Conservation (phyloP, 768 basidiomycete species). For the Russula virescens region DNA sequence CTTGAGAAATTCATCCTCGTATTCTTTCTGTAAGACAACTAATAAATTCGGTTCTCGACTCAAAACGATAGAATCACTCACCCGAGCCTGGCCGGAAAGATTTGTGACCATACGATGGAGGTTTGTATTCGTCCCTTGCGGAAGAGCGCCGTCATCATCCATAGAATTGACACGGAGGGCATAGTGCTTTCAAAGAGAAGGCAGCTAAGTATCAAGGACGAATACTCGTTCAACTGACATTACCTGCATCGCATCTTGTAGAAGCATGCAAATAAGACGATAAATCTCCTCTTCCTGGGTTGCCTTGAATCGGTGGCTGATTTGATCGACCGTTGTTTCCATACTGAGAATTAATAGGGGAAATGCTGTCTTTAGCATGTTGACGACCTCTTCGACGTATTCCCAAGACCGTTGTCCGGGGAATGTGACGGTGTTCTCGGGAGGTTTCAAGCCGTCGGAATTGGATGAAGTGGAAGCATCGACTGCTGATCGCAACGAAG, state of each 20-base stretch:
- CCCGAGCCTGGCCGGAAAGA: constrained; percentile 52
- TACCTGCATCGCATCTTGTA: constrained; percentile 85
- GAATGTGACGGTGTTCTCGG: constrained; percentile 28
- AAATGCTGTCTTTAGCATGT: constrained; percentile 92
- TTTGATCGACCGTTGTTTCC: constrained; percentile 96
- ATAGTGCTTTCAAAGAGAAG: constrained; percentile 46
- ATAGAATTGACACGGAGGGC: constrained; percentile 56
- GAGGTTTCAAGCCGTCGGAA: constrained; percentile 24
- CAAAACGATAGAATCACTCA: constrained; percentile 31
- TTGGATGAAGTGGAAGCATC: constrained; percentile 13
- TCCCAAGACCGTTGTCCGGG: constrained; percentile 74
- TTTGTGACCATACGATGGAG: constrained; percentile 56
- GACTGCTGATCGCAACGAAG: constrained; percentile 8
- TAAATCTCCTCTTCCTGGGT: constrained; percentile 91
- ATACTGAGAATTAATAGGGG: constrained; percentile 90
- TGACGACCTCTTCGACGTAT: constrained; percentile 87
- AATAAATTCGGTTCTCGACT: background rate
- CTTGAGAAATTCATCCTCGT: constrained; percentile 84
- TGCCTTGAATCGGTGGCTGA: constrained; percentile 83
- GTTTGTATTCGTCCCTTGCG: constrained; percentile 48
- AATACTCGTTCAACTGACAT: background rate
- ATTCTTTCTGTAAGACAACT: constrained; percentile 56
- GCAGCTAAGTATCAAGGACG: background rate
- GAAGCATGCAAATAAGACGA: constrained; percentile 78
- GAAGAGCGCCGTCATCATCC: constrained; percentile 65